A percentile compares a stretch with the other conserved stretches of the same genome.
Conservation (phyloP, 495 filamentous ascomycete genomes). For the Tuber microsphaerosporum region DNA sequence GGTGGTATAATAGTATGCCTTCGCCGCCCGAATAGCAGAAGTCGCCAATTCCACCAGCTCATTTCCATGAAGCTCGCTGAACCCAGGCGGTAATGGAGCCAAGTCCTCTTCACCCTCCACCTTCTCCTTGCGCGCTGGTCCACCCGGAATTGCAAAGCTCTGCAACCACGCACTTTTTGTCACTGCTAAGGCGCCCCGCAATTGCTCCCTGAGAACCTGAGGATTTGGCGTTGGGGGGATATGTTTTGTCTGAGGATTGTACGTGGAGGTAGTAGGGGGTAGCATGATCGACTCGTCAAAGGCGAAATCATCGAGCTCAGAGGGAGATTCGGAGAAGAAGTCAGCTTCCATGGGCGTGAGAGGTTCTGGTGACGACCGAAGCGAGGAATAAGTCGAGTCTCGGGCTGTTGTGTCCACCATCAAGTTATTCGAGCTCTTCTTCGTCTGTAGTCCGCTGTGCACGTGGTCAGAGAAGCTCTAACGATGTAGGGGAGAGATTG, state of each 20-base stretch:
- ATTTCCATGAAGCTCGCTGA: constrained; percentile 82
- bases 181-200: constrained; percentile 59
- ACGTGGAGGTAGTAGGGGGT: constrained; percentile 92
- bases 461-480: constrained; percentile 2
- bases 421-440: constrained; percentile 24
- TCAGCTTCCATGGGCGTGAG: constrained; percentile 31
- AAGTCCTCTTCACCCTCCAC: constrained; percentile 41
- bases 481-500: constrained; percentile 3
- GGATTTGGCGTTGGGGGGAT: constrained; percentile 81
- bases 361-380: constrained; percentile 42
- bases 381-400: constrained; percentile 42
- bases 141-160: constrained; percentile 36
- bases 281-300: constrained; percentile 68
- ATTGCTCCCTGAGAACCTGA: constrained; percentile 64
- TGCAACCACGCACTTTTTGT: constrained; percentile 60
- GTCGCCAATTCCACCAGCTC: constrained; percentile 88
- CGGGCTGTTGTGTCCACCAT: constrained; percentile 34
- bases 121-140: constrained; percentile 35
- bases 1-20: constrained; percentile 66
- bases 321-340: constrained; percentile 51
- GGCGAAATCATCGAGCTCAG: constrained; percentile 50
- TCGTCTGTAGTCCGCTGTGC: constrained; percentile 33
- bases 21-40: constrained; percentile 85
- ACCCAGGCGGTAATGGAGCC: constrained; percentile 49
- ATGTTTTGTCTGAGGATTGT: constrained; percentile 77